Conservation (phyloP, 140 eudicot species). For the Bidens hawaiensis region DNA sequence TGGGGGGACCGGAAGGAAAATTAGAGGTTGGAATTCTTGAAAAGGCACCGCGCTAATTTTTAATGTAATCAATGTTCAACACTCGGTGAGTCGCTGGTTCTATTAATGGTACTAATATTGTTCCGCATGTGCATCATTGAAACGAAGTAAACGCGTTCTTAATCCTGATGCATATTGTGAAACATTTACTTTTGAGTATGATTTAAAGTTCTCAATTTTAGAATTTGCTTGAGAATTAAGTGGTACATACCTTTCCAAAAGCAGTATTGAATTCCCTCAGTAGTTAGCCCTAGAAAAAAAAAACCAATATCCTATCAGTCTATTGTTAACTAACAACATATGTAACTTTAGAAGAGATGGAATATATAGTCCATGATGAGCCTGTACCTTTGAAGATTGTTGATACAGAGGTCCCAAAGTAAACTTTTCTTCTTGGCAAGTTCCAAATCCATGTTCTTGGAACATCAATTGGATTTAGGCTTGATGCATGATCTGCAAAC, state of each 20-base stretch:
- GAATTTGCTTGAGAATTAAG: background rate
- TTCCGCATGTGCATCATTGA: background rate
- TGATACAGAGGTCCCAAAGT: constrained; percentile 79
- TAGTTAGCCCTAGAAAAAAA: constrained; percentile 61
- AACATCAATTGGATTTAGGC: constrained; percentile 68
- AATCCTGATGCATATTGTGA: background rate
- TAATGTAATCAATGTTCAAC: background rate
- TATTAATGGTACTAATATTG: background rate
- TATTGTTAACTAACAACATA: background rate
- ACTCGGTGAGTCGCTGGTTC: background rate
- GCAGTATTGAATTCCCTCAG: constrained; percentile 65
- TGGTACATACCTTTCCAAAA: constrained; percentile 79
- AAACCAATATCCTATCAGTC: constrained; percentile 17
- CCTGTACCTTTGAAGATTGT: constrained; percentile 71
- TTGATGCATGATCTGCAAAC: constrained; percentile 96
- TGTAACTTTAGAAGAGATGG: background rate
- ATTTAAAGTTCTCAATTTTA: background rate
- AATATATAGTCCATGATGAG: background rate
- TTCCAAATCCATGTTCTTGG: constrained; percentile 76
- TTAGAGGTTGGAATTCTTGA: background rate
- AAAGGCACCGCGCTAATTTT: background rate
- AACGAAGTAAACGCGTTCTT: background rate
- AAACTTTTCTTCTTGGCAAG: constrained; percentile 69
- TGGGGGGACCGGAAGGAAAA: background rate
- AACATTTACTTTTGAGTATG: background rate